Evolutionary conservation across 2,329 filamentous ascomycete species (phyloP).

Genomic region (Colletotrichum musae): DNA sequence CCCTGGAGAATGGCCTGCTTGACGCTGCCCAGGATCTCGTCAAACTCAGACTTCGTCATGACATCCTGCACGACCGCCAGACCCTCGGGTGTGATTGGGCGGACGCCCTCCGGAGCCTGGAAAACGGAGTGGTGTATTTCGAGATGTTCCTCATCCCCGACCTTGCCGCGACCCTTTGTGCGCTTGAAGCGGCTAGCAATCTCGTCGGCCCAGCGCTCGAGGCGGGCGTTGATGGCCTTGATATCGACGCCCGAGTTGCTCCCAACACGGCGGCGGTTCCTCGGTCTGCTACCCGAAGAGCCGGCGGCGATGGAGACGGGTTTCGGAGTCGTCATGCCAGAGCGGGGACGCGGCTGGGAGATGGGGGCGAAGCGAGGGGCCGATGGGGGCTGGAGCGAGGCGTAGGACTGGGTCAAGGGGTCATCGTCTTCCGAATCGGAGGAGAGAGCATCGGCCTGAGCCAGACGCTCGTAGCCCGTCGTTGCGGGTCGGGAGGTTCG

Average conservation of each 20-base stretch:
- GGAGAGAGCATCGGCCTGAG: conserved; percentile 83
- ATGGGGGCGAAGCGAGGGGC: conserved; percentile 77
- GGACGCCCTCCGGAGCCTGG: conserved; percentile 89
- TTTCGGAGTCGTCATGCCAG: conserved; percentile 72
- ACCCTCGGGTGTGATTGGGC: conserved; percentile 82
- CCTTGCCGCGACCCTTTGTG: conserved; percentile 79
- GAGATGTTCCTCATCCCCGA: conserved; percentile 84
- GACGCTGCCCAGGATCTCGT: conserved; percentile 92
- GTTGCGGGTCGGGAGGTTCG: conserved; percentile 73
- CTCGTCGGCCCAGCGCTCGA: conserved; percentile 98
- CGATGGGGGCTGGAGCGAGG: conserved; percentile 70
- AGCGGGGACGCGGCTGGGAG: conserved; percentile 72
- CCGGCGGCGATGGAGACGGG: conserved; percentile 49
- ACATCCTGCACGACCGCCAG: conserved; percentile 76
- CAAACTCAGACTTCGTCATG: conserved; percentile 86
- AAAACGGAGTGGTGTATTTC: conserved; percentile 99
- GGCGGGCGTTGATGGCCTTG: conserved; percentile 95
- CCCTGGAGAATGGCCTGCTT: conserved; percentile 89
- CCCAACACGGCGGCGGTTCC: conserved; percentile 63
- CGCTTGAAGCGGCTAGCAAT: conserved; percentile 98
- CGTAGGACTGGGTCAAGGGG: conserved; percentile 66
- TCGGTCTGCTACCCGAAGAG: conserved; percentile 50
- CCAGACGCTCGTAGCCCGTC: conserved; percentile 87
- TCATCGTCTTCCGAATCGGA: conserved; percentile 79
- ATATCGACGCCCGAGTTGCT: conserved; percentile 95